Conservation (phyloP, 208 protist genomes). For the Acanthamoeba polyphaga region DNA sequence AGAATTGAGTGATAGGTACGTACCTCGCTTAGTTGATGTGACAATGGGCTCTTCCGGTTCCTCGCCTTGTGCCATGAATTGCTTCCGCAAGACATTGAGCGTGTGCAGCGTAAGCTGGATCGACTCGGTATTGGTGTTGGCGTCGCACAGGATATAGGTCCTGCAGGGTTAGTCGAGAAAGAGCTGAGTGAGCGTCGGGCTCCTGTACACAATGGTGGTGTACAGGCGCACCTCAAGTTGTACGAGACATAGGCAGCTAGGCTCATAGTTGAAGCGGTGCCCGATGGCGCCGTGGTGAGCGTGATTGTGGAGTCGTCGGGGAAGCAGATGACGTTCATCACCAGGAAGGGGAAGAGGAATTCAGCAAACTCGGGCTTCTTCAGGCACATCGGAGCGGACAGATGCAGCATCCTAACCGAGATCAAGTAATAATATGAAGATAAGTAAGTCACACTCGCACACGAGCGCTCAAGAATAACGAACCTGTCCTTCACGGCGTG, state of each 20-base stretch:
- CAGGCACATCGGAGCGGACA: slow-evolving; percentile 71
- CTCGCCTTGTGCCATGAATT: slow-evolving; percentile 57
- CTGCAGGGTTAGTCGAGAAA: background rate
- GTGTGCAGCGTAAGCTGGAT: slow-evolving; percentile 57
- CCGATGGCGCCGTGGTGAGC: background rate
- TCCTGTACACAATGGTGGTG: background rate
- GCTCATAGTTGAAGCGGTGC: background rate
- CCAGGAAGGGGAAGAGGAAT: slow-evolving; percentile 75
- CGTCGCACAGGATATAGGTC: slow-evolving; percentile 48
- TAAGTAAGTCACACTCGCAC: too few species aligned
- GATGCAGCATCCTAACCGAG: slow-evolving; percentile 23
- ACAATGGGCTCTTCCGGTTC: background rate
- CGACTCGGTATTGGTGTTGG: slow-evolving; percentile 61
- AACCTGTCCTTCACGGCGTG: slow-evolving; percentile 43
- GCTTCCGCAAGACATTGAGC: slow-evolving; percentile 66
- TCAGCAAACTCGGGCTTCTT: slow-evolving; percentile 76
- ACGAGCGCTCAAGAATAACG: background rate
- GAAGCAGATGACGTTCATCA: slow-evolving; percentile 65
- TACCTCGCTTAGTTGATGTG: background rate
- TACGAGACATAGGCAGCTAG: slow-evolving; percentile 61
- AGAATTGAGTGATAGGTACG: background rate
- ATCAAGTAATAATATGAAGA: background rate
- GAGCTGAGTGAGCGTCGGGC: background rate
- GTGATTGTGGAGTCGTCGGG: slow-evolving; percentile 31
- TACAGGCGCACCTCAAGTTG: background rate